Percentiles rank a stretch among this genome's conserved stretches.
Evolutionary conservation across 768 basidiomycete species (phyloP).

Genomic region (Crucibulum laeve): DNA sequence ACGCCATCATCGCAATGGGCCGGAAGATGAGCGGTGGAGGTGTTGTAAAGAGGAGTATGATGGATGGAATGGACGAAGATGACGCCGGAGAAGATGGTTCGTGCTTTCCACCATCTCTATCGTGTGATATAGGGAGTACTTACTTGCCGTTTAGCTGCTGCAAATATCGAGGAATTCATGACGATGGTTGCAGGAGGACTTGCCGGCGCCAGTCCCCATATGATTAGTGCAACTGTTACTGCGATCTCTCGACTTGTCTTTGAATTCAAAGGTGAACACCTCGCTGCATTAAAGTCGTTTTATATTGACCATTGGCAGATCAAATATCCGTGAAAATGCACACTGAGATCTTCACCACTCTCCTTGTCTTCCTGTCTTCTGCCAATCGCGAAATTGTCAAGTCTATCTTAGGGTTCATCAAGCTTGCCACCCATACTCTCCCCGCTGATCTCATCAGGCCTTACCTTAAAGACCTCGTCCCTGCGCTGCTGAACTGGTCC

Average conservation of each 20-base stretch:
- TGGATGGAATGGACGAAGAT: conserved; percentile 84
- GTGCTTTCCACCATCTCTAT: conserved; percentile 16
- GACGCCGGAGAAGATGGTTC: conserved; percentile 39
- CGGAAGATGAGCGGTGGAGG: conserved; percentile 88
- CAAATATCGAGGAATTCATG: conserved; percentile 86
- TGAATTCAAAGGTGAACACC: conserved; percentile 81
- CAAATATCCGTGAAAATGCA: conserved; percentile 67
- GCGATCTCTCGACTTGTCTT: conserved; percentile 91
- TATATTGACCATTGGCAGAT: conserved; percentile 35
- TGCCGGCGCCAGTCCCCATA: conserved; percentile 90
- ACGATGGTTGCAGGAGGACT: conserved; percentile 96
- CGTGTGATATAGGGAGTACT: neutral
- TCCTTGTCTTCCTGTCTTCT: conserved; percentile 88
- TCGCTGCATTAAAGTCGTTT: neutral
- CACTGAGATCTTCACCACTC: conserved; percentile 78
- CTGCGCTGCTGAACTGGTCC: conserved; percentile 85
- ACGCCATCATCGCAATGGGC: conserved; percentile 88
- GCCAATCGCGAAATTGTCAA: conserved; percentile 98
- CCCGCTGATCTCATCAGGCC: conserved; percentile 68
- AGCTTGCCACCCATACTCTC: conserved; percentile 87
- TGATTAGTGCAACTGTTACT: conserved; percentile 97
- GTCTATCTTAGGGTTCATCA: conserved; percentile 91
- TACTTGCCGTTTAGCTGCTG: conserved; percentile 37
- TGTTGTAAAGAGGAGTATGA: conserved; percentile 66
- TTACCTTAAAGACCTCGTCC: conserved; percentile 74